phyloP scores from a whole-genome alignment of 1,284 basidiomycete genomes.

The Singerocomus rubriflavus region DNA sequence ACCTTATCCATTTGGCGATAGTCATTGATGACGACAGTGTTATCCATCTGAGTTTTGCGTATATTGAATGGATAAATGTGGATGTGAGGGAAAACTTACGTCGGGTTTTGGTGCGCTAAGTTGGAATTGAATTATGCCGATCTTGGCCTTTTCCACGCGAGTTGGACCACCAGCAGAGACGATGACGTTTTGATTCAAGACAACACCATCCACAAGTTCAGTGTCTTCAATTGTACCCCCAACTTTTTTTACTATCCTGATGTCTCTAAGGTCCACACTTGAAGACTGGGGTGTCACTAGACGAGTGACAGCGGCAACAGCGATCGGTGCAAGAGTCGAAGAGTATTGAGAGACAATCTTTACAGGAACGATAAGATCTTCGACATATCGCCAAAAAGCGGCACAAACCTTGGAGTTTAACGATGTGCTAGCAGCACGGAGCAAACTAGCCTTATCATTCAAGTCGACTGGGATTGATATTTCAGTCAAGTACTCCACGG shows the following conservation, averaged over 20 bases:
- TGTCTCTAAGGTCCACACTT: conserved; percentile 95
- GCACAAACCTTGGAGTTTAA: conserved; percentile 87
- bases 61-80: not conserved
- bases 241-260: conserved; percentile 97
- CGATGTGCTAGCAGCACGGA: conserved; percentile 93
- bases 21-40: conserved; percentile 98
- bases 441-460: conserved; percentile 80
- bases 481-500: conserved; percentile 92
- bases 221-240: conserved; percentile 99
- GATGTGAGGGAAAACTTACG: conserved; percentile 46
- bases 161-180: conserved; percentile 90
- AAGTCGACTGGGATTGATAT: conserved; percentile 93
- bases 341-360: conserved; percentile 99
- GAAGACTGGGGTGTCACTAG: conserved; percentile 83
- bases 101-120: conserved; percentile 97
- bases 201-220: conserved; percentile 93
- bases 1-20: conserved; percentile 99
- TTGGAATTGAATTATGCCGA: conserved; percentile 98
- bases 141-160: conserved; percentile 97
- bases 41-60: conserved; percentile 81
- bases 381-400: not conserved
- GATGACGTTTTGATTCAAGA: conserved; percentile 94
- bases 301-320: conserved; percentile 93
- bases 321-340: conserved; percentile 94
- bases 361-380: conserved; percentile 11